Base-by-base conservation (phyloP, 768 basidiomycete genomes). In the Amanita phalloides region DNA sequence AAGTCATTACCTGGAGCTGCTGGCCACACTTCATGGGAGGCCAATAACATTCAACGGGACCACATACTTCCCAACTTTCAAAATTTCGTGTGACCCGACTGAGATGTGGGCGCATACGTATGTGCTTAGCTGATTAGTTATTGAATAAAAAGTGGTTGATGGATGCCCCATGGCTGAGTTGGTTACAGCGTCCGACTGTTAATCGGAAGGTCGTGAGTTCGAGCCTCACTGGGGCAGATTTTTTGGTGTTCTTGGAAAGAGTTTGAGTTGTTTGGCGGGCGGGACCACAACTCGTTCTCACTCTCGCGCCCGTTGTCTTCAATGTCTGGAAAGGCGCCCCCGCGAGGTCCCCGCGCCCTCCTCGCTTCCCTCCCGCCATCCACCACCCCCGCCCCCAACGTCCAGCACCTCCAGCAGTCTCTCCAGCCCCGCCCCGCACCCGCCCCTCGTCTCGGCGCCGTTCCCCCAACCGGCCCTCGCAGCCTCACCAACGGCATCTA, bases 241-340 rank as follows among this genome's bases (percentile, higher is more conserved):
- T 23, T 53, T 55, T 55, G 21, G 23, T 4, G 1, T 11, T 20
- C 7, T 39, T 25, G 43, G 32, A 23, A n/a, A 28, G 21, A 45
- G 51, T 53, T 53, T 45, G 44, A 14, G 11, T 53, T 53, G 36
- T 44, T 53, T 26, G 48, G 36, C 23, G 23, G 48, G 35, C 25
- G 20, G 36, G n/a, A 37, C 25, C 6, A n/a, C 21, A 30, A 35
- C 21, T 25, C 23, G 25, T 48, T 48, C 53, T 48, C 53, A 47
- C 46, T 38, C 39, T 53, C 46, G 33, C 47, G 26, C 30, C n/a
- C 26, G 47, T 39, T 20, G 23, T 47, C 45, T 36, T 25, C 21
- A 30, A 86, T 88, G 86, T 86, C 85, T 66, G 84, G 85, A 62
- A 86, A 83, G 71, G 81, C 78, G 48, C 86, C 86, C 59, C 86